Conservation (phyloP, 2,329 filamentous ascomycete genomes). For the Talaromyces piceae region DNA sequence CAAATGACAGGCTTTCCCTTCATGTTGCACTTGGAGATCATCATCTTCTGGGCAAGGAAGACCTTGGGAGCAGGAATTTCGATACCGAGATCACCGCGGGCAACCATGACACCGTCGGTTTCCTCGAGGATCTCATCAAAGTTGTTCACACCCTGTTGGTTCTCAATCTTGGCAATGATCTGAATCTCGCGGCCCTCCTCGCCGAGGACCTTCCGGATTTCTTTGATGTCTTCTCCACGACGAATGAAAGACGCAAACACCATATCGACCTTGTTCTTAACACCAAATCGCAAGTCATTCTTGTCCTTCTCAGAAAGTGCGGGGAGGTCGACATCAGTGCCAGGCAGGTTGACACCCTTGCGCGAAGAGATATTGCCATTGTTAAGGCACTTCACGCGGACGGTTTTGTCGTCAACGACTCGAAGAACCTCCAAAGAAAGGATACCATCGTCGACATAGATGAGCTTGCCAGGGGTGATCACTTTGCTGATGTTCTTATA, state of each 20-base stretch:
- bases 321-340: slow-evolving; percentile 96
- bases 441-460: slow-evolving; percentile 98
- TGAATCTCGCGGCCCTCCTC: slow-evolving; percentile 92
- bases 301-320: slow-evolving; percentile 98
- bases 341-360: slow-evolving; percentile 98
- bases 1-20: slow-evolving; percentile 98
- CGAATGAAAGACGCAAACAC: slow-evolving; percentile 98
- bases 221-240: slow-evolving; percentile 80
- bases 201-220: slow-evolving; percentile 87
- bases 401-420: slow-evolving; percentile 79
- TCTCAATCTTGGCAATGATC: slow-evolving; percentile 99
- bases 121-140: slow-evolving; percentile 93
- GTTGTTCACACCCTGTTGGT: slow-evolving; percentile 99
- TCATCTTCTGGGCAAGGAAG: slow-evolving; percentile 99
- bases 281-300: slow-evolving; percentile 84
- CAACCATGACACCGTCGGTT: slow-evolving; percentile 99
- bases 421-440: slow-evolving; percentile 91
- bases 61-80: slow-evolving; percentile 98
- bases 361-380: slow-evolving; percentile 98
- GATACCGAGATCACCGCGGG: slow-evolving; percentile 95
- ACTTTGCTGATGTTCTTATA: slow-evolving; percentile 99
- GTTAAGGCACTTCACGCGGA: slow-evolving; percentile 84
- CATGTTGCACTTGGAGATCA: slow-evolving; percentile 99
- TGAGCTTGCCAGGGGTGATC: slow-evolving; percentile 79
- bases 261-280: slow-evolving; percentile 99